Conservation (phyloP, 345 rosid species). For the Camelina sativa region DNA sequence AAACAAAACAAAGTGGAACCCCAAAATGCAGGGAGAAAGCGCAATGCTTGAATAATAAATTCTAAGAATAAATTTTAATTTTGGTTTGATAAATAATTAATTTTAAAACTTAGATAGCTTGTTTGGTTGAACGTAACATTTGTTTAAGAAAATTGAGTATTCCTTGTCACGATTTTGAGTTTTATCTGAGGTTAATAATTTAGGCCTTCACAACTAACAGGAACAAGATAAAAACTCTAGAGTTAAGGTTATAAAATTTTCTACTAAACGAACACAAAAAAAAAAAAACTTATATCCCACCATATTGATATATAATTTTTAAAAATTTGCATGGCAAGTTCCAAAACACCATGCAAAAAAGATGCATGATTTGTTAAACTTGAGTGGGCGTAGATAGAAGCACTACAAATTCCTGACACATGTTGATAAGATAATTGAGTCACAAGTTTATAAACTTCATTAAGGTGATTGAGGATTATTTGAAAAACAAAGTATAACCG, state of each 20-base stretch:
- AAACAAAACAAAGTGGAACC: slow-evolving; percentile 44
- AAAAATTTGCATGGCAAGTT: slow-evolving; percentile 2
- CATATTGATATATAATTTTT: background rate
- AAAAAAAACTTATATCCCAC: background rate
- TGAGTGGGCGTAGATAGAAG: background rate
- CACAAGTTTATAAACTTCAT: slow-evolving; percentile 13
- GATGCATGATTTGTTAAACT: slow-evolving; percentile 13
- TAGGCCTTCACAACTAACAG: background rate
- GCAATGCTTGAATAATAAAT: slow-evolving; percentile 12
- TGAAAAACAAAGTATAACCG: background rate
- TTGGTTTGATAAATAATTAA: background rate
- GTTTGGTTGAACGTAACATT: background rate
- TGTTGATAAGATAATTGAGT: too few relatives aligned
- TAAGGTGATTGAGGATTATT: background rate
- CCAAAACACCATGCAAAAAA: slow-evolving; percentile 24
- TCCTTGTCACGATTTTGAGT: background rate
- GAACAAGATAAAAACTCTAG: background rate
- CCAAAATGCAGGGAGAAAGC: slow-evolving; percentile 45
- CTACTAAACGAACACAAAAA: too few relatives aligned
- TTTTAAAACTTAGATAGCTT: background rate
- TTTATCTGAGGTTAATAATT: slow-evolving; percentile 1
- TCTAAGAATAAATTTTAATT: background rate
- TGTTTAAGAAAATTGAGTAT: slow-evolving; percentile 5
- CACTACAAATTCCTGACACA: too few relatives aligned
- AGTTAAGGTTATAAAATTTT: too few relatives aligned